A percentile compares a stretch with the other conserved stretches of the same genome.
phyloP scores from a whole-genome alignment of 192 early-diverging fungal species.

The Rhizophagus clarus region DNA sequence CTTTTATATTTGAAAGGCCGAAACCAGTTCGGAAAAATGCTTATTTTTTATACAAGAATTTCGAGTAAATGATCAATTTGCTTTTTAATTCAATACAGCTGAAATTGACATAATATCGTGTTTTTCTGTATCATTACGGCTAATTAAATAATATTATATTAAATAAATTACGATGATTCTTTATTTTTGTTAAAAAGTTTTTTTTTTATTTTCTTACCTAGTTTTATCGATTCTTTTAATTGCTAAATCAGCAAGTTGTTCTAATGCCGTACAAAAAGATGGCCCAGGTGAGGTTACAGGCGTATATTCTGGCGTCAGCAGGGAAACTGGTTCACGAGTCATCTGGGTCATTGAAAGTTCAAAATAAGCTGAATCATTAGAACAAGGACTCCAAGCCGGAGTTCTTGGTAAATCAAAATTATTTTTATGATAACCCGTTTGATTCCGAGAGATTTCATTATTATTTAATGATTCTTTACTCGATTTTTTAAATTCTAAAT shows the following conservation, averaged over 20 bases:
- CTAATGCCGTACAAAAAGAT: neutral
- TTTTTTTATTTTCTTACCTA: neutral
- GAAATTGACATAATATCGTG: conserved; percentile 4
- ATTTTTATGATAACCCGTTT: neutral
- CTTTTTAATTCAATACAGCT: neutral
- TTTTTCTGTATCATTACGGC: neutral
- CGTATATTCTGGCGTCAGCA: neutral
- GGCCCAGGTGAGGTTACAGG: neutral
- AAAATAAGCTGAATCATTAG: neutral
- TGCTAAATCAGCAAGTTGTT: conserved; percentile 2
- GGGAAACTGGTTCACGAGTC: neutral
- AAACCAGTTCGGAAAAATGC: neutral
- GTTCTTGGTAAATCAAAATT: neutral
- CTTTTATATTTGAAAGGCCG: too few species aligned
- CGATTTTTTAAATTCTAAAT: neutral
- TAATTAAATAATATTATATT: neutral
- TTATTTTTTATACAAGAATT: too few species aligned
- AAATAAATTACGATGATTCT: neutral
- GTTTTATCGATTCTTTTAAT: conserved; percentile 1
- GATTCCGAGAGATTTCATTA: neutral
- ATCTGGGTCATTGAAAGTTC: neutral
- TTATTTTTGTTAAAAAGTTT: neutral
- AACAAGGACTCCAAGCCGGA: neutral
- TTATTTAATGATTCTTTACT: neutral
- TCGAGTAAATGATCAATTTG: neutral